Base-by-base conservation (phyloP, 805 yeast genomes). In the Lipomyces spencermartinsiae region DNA sequence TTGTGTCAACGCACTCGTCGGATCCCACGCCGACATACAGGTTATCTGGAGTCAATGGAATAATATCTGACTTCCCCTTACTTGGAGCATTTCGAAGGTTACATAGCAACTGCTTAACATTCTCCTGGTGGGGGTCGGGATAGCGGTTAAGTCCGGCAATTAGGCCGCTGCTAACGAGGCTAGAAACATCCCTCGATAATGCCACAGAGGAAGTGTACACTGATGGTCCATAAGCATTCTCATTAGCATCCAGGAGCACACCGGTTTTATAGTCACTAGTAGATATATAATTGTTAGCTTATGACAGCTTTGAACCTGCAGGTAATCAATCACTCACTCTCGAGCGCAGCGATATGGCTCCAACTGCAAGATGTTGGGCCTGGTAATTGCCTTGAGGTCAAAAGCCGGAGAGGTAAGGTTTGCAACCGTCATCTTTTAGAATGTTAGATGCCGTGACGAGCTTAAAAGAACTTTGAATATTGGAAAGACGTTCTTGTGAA, bases 341-440 rank as follows among this genome's bases (percentile, higher is more conserved):
- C 99, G 83, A 3, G 99, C 99, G 79, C 99, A 95, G 63, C 97
- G 85, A 78, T 95, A 95, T 8, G 99, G 98, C 81, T 90, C 93
- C 65, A 95, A 83, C 2, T 85, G 80, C 67, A 86, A 83, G 67
- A 95, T 92, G 74, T 94, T 95, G 25, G 97, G 97, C 79, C 99
- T 85, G 1, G 91, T 89, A 43, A 93, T 80, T 7, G 84, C 82
- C 55, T 82, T 53, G 25, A 74, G 61, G 61, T 74, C 68, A 54
- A 74, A 74, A 33, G 68, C 66, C 29, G 72, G 63, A 2, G 72
- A 66, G 2, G 71, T 68, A 22, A 56, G 33, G 43, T 67, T 69
- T 34, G 29, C 16, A 33, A 64, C 66, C 22, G 71, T 69, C 72
- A 69, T 69, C 35, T 22, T n/a, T 53, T 31, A n/a, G 14, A n/a